phyloP scores from a whole-genome alignment of 2,329 filamentous ascomycete genomes.

The Colletotrichum sp. region DNA sequence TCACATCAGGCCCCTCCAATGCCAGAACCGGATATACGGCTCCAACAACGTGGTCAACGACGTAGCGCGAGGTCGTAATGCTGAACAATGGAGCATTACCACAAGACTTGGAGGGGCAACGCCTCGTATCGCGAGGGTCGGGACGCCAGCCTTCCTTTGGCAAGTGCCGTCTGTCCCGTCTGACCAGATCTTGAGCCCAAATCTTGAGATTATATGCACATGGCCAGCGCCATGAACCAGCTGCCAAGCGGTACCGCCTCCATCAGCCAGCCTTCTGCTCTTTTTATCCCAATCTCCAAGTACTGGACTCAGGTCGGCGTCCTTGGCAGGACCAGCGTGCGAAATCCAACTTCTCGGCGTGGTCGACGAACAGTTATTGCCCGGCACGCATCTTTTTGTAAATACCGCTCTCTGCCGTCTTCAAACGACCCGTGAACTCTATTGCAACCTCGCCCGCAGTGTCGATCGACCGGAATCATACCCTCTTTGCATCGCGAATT shows the following conservation, averaged over 20 bases:
- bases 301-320: background rate
- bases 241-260: slow-evolving; percentile 1
- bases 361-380: background rate
- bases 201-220: background rate
- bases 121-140: slow-evolving; percentile 6
- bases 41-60: background rate
- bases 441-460: slow-evolving; percentile 2
- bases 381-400: background rate
- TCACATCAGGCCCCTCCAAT: background rate
- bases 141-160: background rate
- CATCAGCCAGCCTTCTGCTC: background rate
- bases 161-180: slow-evolving; percentile 3
- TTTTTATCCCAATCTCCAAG: background rate
- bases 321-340: background rate
- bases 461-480: slow-evolving; percentile 15
- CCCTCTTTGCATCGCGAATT: slow-evolving; percentile 1
- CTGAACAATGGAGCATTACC: background rate
- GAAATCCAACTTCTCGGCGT: background rate
- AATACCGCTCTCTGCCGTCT: slow-evolving; percentile 10
- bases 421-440: background rate
- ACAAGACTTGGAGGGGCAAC: background rate
- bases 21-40: background rate
- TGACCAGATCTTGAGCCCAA: background rate
- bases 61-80: background rate
- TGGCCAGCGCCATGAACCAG: slow-evolving; percentile 1